These are phyloP conservation scores for Rutstroemia sp. DNA, from an alignment of 2,329 filamentous ascomycete species.

Conservation along the genomic window DNA sequence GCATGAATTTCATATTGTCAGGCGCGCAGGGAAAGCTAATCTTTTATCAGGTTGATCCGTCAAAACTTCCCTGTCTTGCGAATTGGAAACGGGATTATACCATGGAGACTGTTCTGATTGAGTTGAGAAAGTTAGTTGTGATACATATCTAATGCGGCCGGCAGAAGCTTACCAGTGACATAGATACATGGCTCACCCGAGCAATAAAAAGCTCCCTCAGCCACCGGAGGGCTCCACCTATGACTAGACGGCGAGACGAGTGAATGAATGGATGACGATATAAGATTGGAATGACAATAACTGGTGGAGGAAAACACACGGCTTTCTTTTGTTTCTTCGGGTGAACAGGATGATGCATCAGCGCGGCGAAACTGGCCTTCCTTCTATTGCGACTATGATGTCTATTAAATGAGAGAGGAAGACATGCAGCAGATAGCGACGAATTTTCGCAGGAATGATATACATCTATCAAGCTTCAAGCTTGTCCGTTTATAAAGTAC, in stretches of 20 bases:
- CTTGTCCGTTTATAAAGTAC: neutral
- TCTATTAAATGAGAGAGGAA: conserved; percentile 15
- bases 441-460: neutral
- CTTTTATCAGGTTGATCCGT: conserved; percentile 61
- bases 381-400: conserved; percentile 14
- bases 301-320: neutral
- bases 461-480: neutral
- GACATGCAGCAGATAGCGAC: conserved; percentile 4
- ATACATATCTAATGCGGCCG: neutral
- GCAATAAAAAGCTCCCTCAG: conserved; percentile 92
- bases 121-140: conserved; percentile 63
- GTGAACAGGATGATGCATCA: conserved; percentile 25
- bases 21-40: neutral
- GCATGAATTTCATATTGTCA: conserved; percentile 9
- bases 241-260: neutral
- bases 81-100: conserved; percentile 91
- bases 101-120: conserved; percentile 89
- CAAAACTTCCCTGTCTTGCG: conserved; percentile 74
- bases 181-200: conserved; percentile 87
- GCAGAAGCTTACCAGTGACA: conserved; percentile 5
- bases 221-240: conserved; percentile 75
- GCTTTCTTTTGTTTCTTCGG: conserved; percentile 14
- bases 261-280: neutral
- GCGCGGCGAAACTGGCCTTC: conserved; percentile 28
- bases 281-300: neutral